These are phyloP conservation scores for Suhomyces taliae DNA, from an alignment of 1,139 yeast species.

Conservation along the genomic window DNA sequence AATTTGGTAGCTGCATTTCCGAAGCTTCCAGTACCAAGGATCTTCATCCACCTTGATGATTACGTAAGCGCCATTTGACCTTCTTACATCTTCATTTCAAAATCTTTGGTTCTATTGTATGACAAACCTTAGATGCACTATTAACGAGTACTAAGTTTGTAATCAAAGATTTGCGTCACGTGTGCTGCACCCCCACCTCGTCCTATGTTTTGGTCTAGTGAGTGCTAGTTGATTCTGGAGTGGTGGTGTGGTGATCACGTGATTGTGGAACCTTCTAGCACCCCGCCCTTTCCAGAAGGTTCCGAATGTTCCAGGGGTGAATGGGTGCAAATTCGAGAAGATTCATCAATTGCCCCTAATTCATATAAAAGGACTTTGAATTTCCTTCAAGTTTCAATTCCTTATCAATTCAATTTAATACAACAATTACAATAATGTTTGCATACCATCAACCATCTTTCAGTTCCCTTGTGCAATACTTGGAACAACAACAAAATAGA, in stretches of 20 bases:
- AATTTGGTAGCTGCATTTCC: too few relatives aligned
- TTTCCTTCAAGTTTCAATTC: not conserved
- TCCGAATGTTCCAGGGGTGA: not conserved
- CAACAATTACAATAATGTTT: constrained; percentile 6
- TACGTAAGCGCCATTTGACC: too few relatives aligned
- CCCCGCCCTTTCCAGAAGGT: constrained; percentile 4
- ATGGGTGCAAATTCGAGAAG: constrained; percentile 11
- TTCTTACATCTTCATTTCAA: too few relatives aligned
- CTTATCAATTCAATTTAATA: not conserved
- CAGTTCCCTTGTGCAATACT: constrained; percentile 4
- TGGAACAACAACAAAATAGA: constrained; percentile 13
- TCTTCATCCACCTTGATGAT: too few relatives aligned
- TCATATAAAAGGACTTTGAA: not conserved
- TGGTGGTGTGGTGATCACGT: not conserved
- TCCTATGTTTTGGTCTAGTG: too few relatives aligned
- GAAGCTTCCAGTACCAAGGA: too few relatives aligned
- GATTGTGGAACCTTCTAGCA: not conserved
- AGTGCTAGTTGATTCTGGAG: too few relatives aligned
- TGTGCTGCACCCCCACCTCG: too few relatives aligned
- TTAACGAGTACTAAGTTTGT: too few relatives aligned
- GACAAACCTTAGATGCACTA: too few relatives aligned
- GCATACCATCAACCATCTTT: constrained; percentile 9
- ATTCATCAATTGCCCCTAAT: constrained; percentile 1
- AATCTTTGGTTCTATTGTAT: too few relatives aligned
- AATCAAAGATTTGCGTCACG: too few relatives aligned